phyloP scores from a whole-genome alignment of 495 filamentous ascomycete genomes.

The Penicillium angulare region DNA sequence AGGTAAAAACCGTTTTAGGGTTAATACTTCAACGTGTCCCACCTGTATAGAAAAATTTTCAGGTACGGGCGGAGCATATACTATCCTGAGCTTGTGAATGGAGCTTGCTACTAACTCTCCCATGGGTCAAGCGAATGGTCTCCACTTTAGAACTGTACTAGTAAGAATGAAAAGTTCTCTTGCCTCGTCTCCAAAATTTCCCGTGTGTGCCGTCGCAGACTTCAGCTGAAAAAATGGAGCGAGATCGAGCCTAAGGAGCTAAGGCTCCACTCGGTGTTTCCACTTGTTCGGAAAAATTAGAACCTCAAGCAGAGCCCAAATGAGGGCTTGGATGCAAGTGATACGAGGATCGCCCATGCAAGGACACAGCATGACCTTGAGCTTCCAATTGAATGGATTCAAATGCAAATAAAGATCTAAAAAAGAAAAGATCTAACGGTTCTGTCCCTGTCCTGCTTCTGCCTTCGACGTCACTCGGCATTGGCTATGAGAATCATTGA shows the following conservation, averaged over 20 bases:
- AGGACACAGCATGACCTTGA: constrained; percentile 13
- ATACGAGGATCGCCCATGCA: constrained; percentile 23
- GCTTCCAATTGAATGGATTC: constrained; percentile 6
- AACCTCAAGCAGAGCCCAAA: constrained; percentile 21
- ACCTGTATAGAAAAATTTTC: constrained; percentile 5
- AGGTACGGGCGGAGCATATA: background rate
- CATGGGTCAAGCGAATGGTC: too few species aligned
- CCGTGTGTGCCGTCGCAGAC: constrained; percentile 18
- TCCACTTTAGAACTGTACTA: constrained; percentile 19
- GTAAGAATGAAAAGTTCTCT: constrained; percentile 8
- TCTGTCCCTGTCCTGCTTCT: too few species aligned
- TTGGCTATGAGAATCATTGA: background rate
- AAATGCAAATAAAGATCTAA: constrained; percentile 5
- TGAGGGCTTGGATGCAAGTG: constrained; percentile 23
- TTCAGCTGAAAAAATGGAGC: constrained; percentile 23
- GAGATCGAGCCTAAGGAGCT: constrained; percentile 37
- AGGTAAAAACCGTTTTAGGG: constrained; percentile 2
- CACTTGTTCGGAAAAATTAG: constrained; percentile 37
- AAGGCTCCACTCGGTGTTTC: constrained; percentile 22
- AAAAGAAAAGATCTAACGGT: background rate
- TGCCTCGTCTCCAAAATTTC: constrained; percentile 7
- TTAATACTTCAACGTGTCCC: background rate
- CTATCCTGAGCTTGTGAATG: background rate
- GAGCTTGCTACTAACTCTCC: constrained; percentile 18
- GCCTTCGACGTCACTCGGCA: constrained; percentile 9